phyloP scores from a whole-genome alignment of 2,329 filamentous ascomycete genomes.

The Fusarium fracticaudum region DNA sequence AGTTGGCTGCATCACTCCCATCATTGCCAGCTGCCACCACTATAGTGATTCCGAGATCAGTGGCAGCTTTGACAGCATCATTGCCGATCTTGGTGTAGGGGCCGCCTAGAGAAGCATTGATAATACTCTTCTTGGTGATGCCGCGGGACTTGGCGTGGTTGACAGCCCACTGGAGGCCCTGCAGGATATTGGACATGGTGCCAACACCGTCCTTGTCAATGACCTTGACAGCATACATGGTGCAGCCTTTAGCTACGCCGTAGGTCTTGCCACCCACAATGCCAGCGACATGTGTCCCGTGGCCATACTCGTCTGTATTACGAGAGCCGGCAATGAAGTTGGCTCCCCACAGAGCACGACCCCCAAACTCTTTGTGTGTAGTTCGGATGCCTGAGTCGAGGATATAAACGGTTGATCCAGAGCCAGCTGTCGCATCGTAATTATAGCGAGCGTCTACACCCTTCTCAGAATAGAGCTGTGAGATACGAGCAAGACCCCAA shows the following conservation, averaged over 20 bases:
- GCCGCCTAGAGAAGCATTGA: not conserved
- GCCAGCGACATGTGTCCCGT: constrained; percentile 47
- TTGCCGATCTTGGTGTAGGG: not conserved
- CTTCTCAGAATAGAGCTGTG: not conserved
- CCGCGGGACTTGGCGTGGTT: constrained; percentile 42
- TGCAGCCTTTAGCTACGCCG: constrained; percentile 45
- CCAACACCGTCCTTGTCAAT: constrained; percentile 23
- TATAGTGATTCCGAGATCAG: not conserved
- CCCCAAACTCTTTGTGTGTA: constrained; percentile 45
- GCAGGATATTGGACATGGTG: constrained; percentile 11
- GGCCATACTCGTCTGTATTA: constrained; percentile 42
- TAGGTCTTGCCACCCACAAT: constrained; percentile 44
- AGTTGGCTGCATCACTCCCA: not conserved
- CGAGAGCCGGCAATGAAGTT: constrained; percentile 41
- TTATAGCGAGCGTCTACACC: constrained; percentile 21
- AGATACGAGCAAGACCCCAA: constrained; percentile 21
- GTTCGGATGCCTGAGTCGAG: constrained; percentile 56
- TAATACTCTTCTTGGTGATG: not conserved
- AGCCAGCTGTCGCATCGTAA: constrained; percentile 38
- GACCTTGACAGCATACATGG: constrained; percentile 45
- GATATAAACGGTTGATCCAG: constrained; percentile 49
- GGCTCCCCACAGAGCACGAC: constrained; percentile 41
- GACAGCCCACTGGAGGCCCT: constrained; percentile 42
- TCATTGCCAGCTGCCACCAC: constrained; percentile 5
- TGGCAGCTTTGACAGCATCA: constrained; percentile 1